Evolutionary conservation across 768 basidiomycete genomes (phyloP), one percentile per base, ranked within the genome.

Genomic region (Suillus bovinus): DNA sequence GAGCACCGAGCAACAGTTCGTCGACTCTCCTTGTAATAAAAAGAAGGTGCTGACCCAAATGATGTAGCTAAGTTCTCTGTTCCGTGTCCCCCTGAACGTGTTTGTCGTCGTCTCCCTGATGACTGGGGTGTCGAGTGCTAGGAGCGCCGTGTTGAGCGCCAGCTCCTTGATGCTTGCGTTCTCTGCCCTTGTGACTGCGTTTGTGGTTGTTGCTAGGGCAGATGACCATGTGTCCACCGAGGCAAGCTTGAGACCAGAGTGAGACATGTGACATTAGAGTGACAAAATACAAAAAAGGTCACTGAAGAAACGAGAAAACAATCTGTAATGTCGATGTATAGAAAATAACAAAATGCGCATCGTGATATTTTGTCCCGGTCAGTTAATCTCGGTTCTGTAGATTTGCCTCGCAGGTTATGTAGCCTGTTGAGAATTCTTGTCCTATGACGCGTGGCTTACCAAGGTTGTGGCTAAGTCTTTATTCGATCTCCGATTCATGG

Each of bases 1-100:
- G 89, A 90, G 68, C 84, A 90, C 66, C 82, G 89, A 17, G 89
- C 90, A 1, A 91, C 90, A 58, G 89, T 90, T 64, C 66, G 84
- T 71, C 20, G 46, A 36, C n/a, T 61, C 13, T 11, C 33, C 50
- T 31, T 56, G 41, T 29, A 61, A 10, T 66, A 22, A 27, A 49
- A 49, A 29, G 50, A 24, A 11, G 41, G 42, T 17, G 36, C 53
- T 62, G 33, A 52, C 27, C 62, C 47, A 17, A 9, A 22, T 55
- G 34, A 61, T 24, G 42, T 64, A 90, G 88, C 74, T 90, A 7
- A 86, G 87, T 0, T 82, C 88, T 2, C 76, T 91, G 7, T 90
- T 90, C 77, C 84, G 90, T 9, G 88, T 91, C 5, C 89, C 90
- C 2, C 79, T 91, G 54, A 91, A 91, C 71, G 66, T 88, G 6